Conservation (phyloP, 495 filamentous ascomycete species). For the Hyphodiscus hymeniophilus region DNA sequence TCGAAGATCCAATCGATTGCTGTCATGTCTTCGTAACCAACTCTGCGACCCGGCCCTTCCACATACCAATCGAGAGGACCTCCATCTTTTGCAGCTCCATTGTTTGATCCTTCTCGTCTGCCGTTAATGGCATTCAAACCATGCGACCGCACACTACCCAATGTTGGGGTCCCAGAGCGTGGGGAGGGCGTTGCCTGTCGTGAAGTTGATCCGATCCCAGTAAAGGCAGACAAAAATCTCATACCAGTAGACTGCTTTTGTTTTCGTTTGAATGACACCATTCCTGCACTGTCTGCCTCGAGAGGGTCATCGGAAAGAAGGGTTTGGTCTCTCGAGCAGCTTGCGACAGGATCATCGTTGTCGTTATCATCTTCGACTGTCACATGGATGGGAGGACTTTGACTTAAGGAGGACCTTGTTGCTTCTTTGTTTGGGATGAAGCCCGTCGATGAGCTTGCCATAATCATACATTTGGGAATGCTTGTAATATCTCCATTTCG, state of each 20-base stretch:
- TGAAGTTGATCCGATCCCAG: constrained; percentile 6
- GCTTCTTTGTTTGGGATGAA: constrained; percentile 14
- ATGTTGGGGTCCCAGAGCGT: constrained; percentile 8
- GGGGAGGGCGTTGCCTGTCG: constrained; percentile 16
- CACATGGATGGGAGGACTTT: constrained; percentile 18
- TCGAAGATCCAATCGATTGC: constrained; percentile 99
- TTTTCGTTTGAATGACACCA: constrained; percentile 79
- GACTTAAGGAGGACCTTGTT: constrained; percentile 21
- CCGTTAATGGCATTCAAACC: constrained; percentile 7
- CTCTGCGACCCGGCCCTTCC: constrained; percentile 82
- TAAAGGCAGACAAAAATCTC: constrained; percentile 15
- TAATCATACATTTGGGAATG: constrained; percentile 11
- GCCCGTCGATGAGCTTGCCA: constrained; percentile 22
- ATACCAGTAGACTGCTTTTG: constrained; percentile 42
- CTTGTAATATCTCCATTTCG: neutral
- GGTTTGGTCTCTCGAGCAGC: constrained; percentile 27
- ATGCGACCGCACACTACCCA: constrained; percentile 1
- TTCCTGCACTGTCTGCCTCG: constrained; percentile 39
- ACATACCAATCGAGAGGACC: constrained; percentile 75
- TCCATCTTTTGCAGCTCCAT: constrained; percentile 48
- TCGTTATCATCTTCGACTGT: constrained; percentile 26
- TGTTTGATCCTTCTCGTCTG: constrained; percentile 6
- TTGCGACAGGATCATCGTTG: constrained; percentile 39
- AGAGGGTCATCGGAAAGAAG: constrained; percentile 42
- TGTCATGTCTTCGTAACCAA: constrained; percentile 93